A percentile compares a stretch with the other conserved stretches of the same genome.
These are phyloP conservation scores for Solanum tacnaense DNA, from an alignment of 257 asterid genomes.

Conservation along the genomic window DNA sequence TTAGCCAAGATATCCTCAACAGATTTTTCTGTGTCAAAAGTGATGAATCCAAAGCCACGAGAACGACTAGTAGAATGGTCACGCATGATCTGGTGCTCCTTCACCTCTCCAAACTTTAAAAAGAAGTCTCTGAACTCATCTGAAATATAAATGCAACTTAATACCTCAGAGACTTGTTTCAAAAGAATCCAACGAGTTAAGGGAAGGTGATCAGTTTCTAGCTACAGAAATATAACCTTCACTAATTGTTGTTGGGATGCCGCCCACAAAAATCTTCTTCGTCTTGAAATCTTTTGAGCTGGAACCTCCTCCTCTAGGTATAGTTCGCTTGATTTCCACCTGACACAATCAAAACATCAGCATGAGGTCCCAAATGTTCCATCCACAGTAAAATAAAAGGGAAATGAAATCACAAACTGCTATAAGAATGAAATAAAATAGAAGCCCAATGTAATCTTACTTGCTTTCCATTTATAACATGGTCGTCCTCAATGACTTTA, in stretches of 20 bases:
- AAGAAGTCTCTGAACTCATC: constrained; percentile 51
- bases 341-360: constrained; percentile 4
- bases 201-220: background rate
- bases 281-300: constrained; percentile 45
- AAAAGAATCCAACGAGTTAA: background rate
- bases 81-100: constrained; percentile 51
- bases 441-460: constrained; percentile 11
- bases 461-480: constrained; percentile 45
- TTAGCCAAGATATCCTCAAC: constrained; percentile 43
- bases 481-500: constrained; percentile 42
- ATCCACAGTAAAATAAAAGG: background rate
- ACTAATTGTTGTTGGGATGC: constrained; percentile 36
- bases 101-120: constrained; percentile 38
- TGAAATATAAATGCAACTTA: constrained; percentile 15
- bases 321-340: constrained; percentile 65
- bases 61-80: constrained; percentile 51
- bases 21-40: constrained; percentile 42
- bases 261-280: constrained; percentile 55
- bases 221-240: constrained; percentile 29
- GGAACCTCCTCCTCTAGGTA: constrained; percentile 39
- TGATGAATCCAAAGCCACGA: constrained; percentile 54
- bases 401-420: background rate
- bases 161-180: background rate
- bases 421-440: background rate
- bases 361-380: background rate